Evolutionary conservation across 1,284 basidiomycete genomes (phyloP), one percentile per base, ranked within the genome.

Genomic region (Sanghuangporus weigelae): DNA sequence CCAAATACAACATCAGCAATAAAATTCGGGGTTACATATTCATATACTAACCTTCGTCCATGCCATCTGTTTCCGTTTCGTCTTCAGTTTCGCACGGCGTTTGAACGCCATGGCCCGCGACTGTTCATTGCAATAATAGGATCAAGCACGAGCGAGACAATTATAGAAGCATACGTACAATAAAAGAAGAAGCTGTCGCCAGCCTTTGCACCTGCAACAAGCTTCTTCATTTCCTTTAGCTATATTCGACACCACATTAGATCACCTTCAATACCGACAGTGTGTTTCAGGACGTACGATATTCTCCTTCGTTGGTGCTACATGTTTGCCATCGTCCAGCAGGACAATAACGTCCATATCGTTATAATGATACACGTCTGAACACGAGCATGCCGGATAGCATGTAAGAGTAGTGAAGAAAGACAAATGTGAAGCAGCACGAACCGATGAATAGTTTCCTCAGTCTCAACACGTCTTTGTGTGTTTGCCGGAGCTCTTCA

Each of bases 31-130:
- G 7, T 51, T 51, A 23, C 14, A 26, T 19, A 19, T n/a, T 6
- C 3, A 11, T 12, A n/a, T 5, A 19, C 44, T 14, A 16, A 62
- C 60, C 51, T 54, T 63, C 62, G 31, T 63, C 62, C 49, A 54
- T 54, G 23, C 57, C 57, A 59, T 63, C 62, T 4, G 49, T 35
- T 38, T 63, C 62, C 6, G 60, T 44, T 14, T 35, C 19, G n/a
- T 59, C 62, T 14, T 53, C 49, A 10, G 42, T 11, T n/a, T 35
- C 36, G 39, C 62, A 60, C 5, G 50, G 49, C 1, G 38, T 55
- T 31, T 63, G 62, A 39, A 38, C 49, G 8, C 62, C 62, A 36
- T 63, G 62, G 11, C 62, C 62, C 36, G 62, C 53, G 26, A 42
- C 62, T 63, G 36, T 8, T 31, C n/a, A 50, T n/a, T 39, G 38